Evolutionary conservation across 176 grass and related monocot species (phyloP), one percentile per base, ranked within the genome.

Genomic region (Musa troglodytarum): DNA sequence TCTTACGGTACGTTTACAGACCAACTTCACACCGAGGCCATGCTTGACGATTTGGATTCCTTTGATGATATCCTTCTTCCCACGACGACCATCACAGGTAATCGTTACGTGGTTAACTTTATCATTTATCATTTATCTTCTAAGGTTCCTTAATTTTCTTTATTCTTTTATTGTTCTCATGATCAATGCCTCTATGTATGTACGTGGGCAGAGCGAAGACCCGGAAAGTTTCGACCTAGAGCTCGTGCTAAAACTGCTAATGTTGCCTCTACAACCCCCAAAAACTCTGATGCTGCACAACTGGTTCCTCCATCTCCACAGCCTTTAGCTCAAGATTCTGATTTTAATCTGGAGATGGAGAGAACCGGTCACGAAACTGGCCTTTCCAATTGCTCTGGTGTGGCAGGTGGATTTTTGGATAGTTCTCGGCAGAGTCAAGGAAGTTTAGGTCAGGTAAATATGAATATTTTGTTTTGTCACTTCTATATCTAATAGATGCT

Each of bases 1-100:
- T 34, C 29, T 34, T 34, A 5, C 2, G 29, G 29, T 34, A 34
- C 29, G 29, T 34, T 34, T 34, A 34, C 29, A 34, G 29, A 34
- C 29, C 29, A 34, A 34, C 29, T 34, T 34, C 2, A 34, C 29
- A 34, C 29, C 29, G 67, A 49, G 23, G 16, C 13, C 52, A 74
- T 74, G 71, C 5, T 74, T 54, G 11, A 7, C 55, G 71, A 74
- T 54, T 74, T 25, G 9, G 71, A 74, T 74, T 28, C 52, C 24
- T 21, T 56, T 23, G 52, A 56, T 25, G 71, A 74, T 74, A 74
- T 74, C 16, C 22, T 56, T 74, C 71, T 74, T 15, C 17, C n/a
- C 25, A 11, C 71, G 1, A 25, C 50, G 11, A 52, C 23, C 50
- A 25, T 20, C 4, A 19, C 71, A 16, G 71, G 71, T 74, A 74